phyloP scores from a whole-genome alignment of 306 rosid genomes.

The Alnus rubra region DNA sequence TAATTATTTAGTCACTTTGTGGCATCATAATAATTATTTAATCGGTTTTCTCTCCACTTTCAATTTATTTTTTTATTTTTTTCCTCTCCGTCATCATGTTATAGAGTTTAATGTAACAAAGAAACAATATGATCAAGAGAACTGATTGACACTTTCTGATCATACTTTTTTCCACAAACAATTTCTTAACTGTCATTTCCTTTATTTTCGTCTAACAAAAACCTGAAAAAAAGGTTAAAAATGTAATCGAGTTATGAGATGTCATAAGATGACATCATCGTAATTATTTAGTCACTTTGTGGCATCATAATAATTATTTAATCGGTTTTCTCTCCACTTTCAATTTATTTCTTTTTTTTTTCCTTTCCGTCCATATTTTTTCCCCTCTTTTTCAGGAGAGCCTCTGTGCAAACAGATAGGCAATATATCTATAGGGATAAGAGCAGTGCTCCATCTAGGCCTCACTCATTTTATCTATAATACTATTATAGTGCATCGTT shows the following conservation, averaged over 20 bases:
- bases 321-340: background rate
- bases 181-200: background rate
- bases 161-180: background rate
- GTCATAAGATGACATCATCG: background rate
- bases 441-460: background rate
- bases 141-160: background rate
- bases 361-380: background rate
- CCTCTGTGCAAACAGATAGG: background rate
- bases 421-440: background rate
- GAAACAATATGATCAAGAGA: background rate
- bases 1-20: background rate
- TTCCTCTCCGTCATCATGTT: background rate
- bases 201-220: background rate
- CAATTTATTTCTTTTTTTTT: no score
- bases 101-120: background rate
- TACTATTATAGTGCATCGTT: background rate
- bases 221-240: background rate
- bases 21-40: background rate
- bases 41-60: background rate
- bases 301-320: background rate
- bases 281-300: background rate
- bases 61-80: no score
- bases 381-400: background rate
- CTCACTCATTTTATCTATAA: background rate
- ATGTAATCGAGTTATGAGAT: background rate